These are phyloP conservation scores for Meira nashicola DNA, from an alignment of 1,284 basidiomycete genomes.

Conservation along the genomic window DNA sequence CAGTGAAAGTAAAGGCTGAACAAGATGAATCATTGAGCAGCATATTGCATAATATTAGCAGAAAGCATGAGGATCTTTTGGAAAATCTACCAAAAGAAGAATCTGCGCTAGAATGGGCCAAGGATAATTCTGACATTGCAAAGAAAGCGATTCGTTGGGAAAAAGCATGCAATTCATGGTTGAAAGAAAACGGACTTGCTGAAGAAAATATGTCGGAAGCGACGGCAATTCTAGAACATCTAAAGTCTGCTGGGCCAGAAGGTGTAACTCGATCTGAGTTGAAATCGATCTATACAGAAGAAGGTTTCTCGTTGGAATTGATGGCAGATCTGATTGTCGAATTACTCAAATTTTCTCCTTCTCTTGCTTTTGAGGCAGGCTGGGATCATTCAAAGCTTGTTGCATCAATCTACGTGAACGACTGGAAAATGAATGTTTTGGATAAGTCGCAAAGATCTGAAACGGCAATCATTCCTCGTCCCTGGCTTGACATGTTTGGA, in stretches of 20 bases:
- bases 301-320: neutral
- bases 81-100: neutral
- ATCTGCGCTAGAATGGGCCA: neutral
- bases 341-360: neutral
- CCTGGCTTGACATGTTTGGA: neutral
- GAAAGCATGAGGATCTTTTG: neutral
- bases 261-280: neutral
- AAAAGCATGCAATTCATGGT: neutral
- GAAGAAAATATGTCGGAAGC: neutral
- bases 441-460: neutral
- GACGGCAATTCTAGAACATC: neutral
- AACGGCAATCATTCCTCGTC: neutral
- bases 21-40: neutral
- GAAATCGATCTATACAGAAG: neutral
- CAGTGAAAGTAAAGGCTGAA: neutral
- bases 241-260: neutral
- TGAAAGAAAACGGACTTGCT: neutral
- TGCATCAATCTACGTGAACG: neutral
- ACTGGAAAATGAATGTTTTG: neutral
- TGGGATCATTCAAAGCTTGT: neutral
- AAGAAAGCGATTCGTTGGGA: neutral
- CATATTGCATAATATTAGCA: too few species aligned
- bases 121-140: neutral
- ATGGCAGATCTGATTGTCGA: neutral
- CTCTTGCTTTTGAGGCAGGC: neutral